A percentile compares a stretch with the other conserved stretches of the same genome.
phyloP scores from a whole-genome alignment of 2,329 filamentous ascomycete species.

The Aspergillus sojae region DNA sequence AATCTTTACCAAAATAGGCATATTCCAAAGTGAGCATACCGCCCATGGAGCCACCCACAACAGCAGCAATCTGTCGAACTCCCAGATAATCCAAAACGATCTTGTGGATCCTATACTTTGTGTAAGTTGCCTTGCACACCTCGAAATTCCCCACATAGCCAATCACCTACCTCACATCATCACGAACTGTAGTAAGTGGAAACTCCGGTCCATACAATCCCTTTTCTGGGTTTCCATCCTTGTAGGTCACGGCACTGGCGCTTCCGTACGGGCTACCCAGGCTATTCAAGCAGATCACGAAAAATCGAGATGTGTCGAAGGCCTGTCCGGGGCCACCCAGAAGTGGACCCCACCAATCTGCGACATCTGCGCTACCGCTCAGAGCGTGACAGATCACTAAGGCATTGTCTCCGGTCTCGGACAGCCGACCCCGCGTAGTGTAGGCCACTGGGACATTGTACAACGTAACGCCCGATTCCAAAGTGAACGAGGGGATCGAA shows the following conservation, averaged over 20 bases:
- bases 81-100: conserved; percentile 57
- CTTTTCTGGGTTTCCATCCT: conserved; percentile 73
- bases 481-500: conserved; percentile 83
- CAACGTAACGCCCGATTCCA: conserved; percentile 87
- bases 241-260: conserved; percentile 68
- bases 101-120: conserved; percentile 52
- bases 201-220: conserved; percentile 93
- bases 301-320: conserved; percentile 57
- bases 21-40: conserved; percentile 62
- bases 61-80: conserved; percentile 56
- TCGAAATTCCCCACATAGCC: conserved; percentile 4
- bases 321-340: conserved; percentile 56
- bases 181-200: conserved; percentile 88
- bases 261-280: conserved; percentile 59
- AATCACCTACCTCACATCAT: conserved; percentile 81
- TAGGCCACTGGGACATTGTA: conserved; percentile 72
- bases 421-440: conserved; percentile 63
- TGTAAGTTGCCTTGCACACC: conserved; percentile 1
- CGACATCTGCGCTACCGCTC: conserved; percentile 58
- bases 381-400: conserved; percentile 63
- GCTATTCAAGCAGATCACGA: conserved; percentile 58
- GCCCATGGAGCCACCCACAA: conserved; percentile 62
- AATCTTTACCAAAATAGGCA: conserved; percentile 71
- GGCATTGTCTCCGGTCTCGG: conserved; percentile 61
- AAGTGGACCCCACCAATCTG: conserved; percentile 61